Percentiles rank a stretch among this genome's conserved stretches.
Evolutionary conservation across 192 early-diverging fungal genomes (phyloP).

Genomic region (Linnemannia exigua): DNA sequence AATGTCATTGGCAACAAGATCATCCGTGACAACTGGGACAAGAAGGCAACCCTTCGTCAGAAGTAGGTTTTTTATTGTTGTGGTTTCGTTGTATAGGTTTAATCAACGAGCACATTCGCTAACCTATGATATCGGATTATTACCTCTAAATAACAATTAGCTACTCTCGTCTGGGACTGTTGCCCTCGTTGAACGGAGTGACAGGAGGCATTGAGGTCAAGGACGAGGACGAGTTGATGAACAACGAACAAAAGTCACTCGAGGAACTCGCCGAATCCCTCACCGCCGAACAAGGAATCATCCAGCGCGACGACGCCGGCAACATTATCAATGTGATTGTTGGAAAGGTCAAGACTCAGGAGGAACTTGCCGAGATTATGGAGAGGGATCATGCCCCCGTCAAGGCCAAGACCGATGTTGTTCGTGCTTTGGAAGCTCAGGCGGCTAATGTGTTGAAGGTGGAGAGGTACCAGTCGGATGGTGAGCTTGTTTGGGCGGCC

Average conservation of each 20-base stretch:
- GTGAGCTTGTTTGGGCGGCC: constrained; percentile 70
- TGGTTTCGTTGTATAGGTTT: not conserved
- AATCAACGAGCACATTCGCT: not conserved
- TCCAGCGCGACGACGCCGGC: constrained; percentile 84
- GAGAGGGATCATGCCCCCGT: constrained; percentile 59
- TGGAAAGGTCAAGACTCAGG: constrained; percentile 66
- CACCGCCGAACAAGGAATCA: constrained; percentile 79
- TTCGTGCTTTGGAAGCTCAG: constrained; percentile 70
- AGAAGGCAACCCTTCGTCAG: constrained; percentile 73
- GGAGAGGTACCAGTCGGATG: constrained; percentile 67
- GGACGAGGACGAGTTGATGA: constrained; percentile 61
- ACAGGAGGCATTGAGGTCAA: constrained; percentile 69
- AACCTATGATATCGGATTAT: not conserved
- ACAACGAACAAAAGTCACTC: constrained; percentile 63
- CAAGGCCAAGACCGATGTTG: constrained; percentile 71
- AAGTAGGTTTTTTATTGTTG: constrained; percentile 60
- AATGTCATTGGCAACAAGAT: constrained; percentile 66
- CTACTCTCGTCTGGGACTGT: constrained; percentile 79
- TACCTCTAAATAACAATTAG: constrained; percentile 26
- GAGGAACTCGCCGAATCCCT: constrained; percentile 69
- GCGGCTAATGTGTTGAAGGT: constrained; percentile 60
- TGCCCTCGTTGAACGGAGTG: constrained; percentile 75
- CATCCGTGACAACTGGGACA: constrained; percentile 80
- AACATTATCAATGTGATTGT: constrained; percentile 79
- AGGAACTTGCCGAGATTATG: constrained; percentile 60